Base-by-base conservation (phyloP, 345 rosid species). In the Limnanthes douglasii region DNA sequence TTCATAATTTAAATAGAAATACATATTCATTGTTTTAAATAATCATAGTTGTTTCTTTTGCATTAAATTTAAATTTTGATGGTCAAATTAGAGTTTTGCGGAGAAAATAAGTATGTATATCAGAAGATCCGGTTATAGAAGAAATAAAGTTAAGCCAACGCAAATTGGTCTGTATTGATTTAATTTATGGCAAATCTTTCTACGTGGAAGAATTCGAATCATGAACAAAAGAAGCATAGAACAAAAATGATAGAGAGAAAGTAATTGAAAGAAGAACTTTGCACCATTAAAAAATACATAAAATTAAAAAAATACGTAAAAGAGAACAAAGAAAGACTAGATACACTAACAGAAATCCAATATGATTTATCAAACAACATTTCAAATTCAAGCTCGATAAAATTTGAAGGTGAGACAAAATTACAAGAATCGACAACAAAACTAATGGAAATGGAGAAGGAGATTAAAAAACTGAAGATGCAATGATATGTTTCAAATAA, bases 401-500 rank as follows among this genome's bases (percentile, higher is more conserved):
- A 65, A 53, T 46, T 49, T 17, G 52, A 46, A 1, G 60, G 44
- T 0, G 88, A 75, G 50, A 54, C 53, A 2, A 63, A 57, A 27
- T 38, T 82, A 30, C 75, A 82, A 65, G 70, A 50, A 12, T 51
- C 51, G 1, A 68, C 28, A 10, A 14, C 34, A 3, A 17, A 50
- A 20, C 73, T 81, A 53, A 62, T 55, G 0, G 75, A 82, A 23
- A 51, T 59, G 60, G 53, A 70, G 1, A 37, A 34, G 34, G 82
- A 73, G 61, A 86, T 86, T 2, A 88, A 70, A 43, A 69, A 75
- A 24, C 20, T 82, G 11, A 54, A 64, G 31, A 54, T 64, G 12
- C 93, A 86, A 25, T 62, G 80, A 54, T 79, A 82, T 25, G 66
- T 82, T 5, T 48, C 82, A 39, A 62, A 54, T 7, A 74, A 67